Evolutionary conservation across 1,139 yeast genomes (phyloP), one percentile per base, ranked within the genome.

Genomic region (Suhomyces kunorum): DNA sequence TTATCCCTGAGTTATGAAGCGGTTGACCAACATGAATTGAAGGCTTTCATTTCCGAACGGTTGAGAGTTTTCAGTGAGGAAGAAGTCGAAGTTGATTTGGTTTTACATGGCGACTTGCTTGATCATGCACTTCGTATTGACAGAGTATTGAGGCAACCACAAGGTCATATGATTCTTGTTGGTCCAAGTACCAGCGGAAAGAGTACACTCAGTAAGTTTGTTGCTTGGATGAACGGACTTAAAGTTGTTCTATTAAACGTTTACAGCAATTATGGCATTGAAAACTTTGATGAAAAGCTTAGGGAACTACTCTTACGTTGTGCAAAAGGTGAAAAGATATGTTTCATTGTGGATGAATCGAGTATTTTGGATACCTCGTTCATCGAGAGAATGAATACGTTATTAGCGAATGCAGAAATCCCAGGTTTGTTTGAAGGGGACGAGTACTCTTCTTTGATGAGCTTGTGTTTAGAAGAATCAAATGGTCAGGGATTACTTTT

Each of bases 341-440:
- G 96, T 51, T 79, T 88, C 42, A 66, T 90, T 14, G 73, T 92
- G 17, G 96, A 89, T 54, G 97, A 92, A 52, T 79, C 95, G 0
- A 79, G 83, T 33, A 78, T 89, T 40, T 57, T 83, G 36, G 94
- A 87, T 34, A 72, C 95, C 0, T 72, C 95, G 0, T 90, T 90
- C 54, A 64, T 92, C 24, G 98, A 92, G 60, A 70, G 96, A 45
- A 88, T 92, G 95, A 92, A 92, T 53, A 87, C 95, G 0, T 66
- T 92, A 20, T 68, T 92, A 26, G 97, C 98, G 0, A 92, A 90
- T 58, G 87, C 96, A 0, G 97, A 90, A 51, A 77, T 89, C 17
- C 97, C 97, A 1, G 97, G 96, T 2, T 66, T 92, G 15, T 92
- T 87, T 59, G 88, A 81, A 48, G 92, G 82, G 0, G 95, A 87